Evolutionary conservation across 2,329 filamentous ascomycete genomes (phyloP).

Genomic region (Aspergillus brasiliensis): DNA sequence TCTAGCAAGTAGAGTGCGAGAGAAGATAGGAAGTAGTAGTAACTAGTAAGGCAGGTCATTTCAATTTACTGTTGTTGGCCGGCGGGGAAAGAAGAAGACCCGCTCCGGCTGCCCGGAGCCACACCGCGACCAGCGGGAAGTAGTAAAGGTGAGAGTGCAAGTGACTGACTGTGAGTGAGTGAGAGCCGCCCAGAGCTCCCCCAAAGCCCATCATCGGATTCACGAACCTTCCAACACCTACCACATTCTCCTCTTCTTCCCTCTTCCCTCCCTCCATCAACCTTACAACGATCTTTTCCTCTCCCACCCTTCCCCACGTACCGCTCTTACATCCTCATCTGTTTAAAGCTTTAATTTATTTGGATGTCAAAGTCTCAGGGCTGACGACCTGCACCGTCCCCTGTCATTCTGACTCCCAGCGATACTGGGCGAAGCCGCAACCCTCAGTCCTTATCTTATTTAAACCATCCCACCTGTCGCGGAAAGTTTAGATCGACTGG

Average conservation of each 20-base stretch:
- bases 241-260: conserved; percentile 16
- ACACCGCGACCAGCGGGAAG: conserved; percentile 14
- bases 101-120: conserved; percentile 21
- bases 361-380: conserved; percentile 28
- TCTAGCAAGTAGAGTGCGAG: background rate
- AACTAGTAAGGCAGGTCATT: background rate
- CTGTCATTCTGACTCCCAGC: conserved; percentile 31
- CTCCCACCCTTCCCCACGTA: conserved; percentile 3
- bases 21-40: too few relatives aligned
- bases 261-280: conserved; percentile 10
- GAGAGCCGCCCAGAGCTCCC: conserved; percentile 16
- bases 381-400: conserved; percentile 48
- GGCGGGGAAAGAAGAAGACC: conserved; percentile 26
- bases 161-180: background rate
- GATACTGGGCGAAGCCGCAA: conserved; percentile 25
- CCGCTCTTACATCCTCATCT: background rate
- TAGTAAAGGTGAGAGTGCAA: background rate
- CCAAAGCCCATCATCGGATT: conserved; percentile 22
- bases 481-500: background rate
- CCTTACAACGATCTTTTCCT: conserved; percentile 13
- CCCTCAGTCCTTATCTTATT: conserved; percentile 23
- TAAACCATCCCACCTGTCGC: background rate
- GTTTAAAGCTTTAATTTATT: conserved; percentile 1
- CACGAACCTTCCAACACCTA: conserved; percentile 27
- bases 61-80: conserved; percentile 11